Conservation (phyloP, 768 basidiomycete genomes). For the Amanita pallidorosea region DNA sequence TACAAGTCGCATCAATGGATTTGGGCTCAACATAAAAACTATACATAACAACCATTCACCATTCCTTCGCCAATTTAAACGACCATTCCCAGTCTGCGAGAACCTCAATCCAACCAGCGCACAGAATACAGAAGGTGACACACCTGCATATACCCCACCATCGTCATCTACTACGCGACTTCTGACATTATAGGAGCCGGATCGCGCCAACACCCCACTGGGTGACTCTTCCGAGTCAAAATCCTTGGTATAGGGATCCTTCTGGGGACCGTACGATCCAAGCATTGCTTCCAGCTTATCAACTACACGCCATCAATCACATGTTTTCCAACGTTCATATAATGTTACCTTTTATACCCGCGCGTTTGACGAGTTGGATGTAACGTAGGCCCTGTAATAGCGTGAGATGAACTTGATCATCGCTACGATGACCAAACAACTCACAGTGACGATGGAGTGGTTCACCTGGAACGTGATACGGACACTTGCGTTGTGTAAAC, state of each 20-base stretch:
- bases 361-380: conserved; percentile 79
- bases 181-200: conserved; percentile 65
- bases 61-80: conserved; percentile 90
- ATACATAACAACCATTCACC: conserved; percentile 31
- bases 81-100: conserved; percentile 71
- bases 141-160: conserved; percentile 67
- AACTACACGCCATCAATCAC: conserved; percentile 33
- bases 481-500: conserved; percentile 35
- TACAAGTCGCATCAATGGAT: not conserved
- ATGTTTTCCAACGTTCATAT: not conserved
- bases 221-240: conserved; percentile 65
- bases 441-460: conserved; percentile 77
- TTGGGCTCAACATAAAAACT: not conserved
- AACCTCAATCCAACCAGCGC: not conserved
- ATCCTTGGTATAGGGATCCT: conserved; percentile 60
- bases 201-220: conserved; percentile 77
- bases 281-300: conserved; percentile 93
- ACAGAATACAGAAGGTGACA: conserved; percentile 12
- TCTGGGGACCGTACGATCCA: conserved; percentile 79
- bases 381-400: conserved; percentile 62
- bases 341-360: conserved; percentile 57
- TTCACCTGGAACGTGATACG: conserved; percentile 81
- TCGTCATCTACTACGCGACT: conserved; percentile 89
- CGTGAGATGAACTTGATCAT: conserved; percentile 1
- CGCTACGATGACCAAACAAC: conserved; percentile 9